phyloP scores from a whole-genome alignment of 2,329 filamentous ascomycete genomes.

The Cordyceps cicadae region DNA sequence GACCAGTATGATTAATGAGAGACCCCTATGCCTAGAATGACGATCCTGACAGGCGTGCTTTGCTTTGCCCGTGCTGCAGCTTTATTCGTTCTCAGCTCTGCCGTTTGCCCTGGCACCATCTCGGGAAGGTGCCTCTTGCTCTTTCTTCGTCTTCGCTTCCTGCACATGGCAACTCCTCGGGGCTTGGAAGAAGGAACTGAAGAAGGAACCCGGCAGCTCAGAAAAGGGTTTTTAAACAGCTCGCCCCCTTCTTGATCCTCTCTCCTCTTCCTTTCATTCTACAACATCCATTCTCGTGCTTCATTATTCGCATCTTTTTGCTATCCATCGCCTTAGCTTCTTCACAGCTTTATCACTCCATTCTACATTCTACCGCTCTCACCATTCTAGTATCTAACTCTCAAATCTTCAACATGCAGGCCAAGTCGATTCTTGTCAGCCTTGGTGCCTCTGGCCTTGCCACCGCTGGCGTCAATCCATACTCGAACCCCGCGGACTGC shows the following conservation, averaged over 20 bases:
- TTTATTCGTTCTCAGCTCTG: not conserved
- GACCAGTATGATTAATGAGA: constrained; percentile 7
- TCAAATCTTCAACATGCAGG: not conserved
- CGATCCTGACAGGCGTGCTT: too few species aligned
- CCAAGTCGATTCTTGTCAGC: not conserved
- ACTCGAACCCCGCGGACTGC: not conserved
- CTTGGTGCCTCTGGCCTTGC: not conserved
- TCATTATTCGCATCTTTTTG: constrained; percentile 8
- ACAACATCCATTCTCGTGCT: constrained; percentile 7
- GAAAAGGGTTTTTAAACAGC: not conserved
- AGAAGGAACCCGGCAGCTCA: not conserved
- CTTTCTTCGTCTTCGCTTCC: not conserved
- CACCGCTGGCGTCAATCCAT: not conserved
- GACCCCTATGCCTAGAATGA: not conserved
- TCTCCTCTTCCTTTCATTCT: not conserved
- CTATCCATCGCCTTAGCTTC: constrained; percentile 7
- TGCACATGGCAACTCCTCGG: not conserved
- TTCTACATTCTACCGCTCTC: not conserved
- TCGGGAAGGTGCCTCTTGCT: not conserved
- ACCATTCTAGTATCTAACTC: not conserved
- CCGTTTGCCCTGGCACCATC: not conserved
- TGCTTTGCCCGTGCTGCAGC: not conserved
- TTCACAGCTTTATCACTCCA: constrained; percentile 9
- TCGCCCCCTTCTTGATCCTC: not conserved
- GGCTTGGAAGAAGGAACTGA: not conserved